Percentiles rank a stretch among this genome's conserved stretches.
These are phyloP conservation scores for Xylaria curta DNA, from an alignment of 495 filamentous ascomycete species.

Conservation along the genomic window DNA sequence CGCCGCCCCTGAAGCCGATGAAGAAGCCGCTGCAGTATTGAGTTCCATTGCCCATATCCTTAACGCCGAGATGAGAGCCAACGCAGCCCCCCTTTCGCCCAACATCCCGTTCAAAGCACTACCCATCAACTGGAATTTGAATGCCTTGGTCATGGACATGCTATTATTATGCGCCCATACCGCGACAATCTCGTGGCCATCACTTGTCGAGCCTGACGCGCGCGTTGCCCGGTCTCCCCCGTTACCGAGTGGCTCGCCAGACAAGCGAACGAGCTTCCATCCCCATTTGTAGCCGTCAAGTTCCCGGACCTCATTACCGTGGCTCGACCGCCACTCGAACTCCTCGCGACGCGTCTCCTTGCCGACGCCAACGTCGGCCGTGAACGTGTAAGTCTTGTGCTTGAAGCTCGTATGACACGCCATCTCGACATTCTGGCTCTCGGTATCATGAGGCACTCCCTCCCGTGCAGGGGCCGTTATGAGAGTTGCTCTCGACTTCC, in stretches of 20 bases:
- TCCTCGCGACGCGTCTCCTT: slow-evolving; percentile 33
- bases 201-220: slow-evolving; percentile 32
- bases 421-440: slow-evolving; percentile 26
- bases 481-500: slow-evolving; percentile 24
- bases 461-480: slow-evolving; percentile 25
- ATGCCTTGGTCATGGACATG: slow-evolving; percentile 31
- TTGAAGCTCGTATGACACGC: neutral
- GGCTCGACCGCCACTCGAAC: slow-evolving; percentile 41
- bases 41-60: slow-evolving; percentile 35
- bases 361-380: slow-evolving; percentile 32
- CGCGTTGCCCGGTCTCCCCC: slow-evolving; percentile 30
- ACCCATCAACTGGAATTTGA: slow-evolving; percentile 38
- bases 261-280: slow-evolving; percentile 39
- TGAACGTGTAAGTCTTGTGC: slow-evolving; percentile 25
- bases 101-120: slow-evolving; percentile 37
- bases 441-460: neutral
- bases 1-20: neutral
- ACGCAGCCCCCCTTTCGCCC: slow-evolving; percentile 34
- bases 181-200: slow-evolving; percentile 39
- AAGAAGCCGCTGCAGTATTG: slow-evolving; percentile 1
- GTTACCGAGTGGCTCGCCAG: slow-evolving; percentile 6
- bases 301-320: slow-evolving; percentile 33
- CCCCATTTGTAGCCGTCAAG: slow-evolving; percentile 30
- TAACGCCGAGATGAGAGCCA: slow-evolving; percentile 31
- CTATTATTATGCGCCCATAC: slow-evolving; percentile 30